Evolutionary conservation across 495 filamentous ascomycete genomes (phyloP), one percentile per base, ranked within the genome.

Genomic region (Hypoxylon perforatum): DNA sequence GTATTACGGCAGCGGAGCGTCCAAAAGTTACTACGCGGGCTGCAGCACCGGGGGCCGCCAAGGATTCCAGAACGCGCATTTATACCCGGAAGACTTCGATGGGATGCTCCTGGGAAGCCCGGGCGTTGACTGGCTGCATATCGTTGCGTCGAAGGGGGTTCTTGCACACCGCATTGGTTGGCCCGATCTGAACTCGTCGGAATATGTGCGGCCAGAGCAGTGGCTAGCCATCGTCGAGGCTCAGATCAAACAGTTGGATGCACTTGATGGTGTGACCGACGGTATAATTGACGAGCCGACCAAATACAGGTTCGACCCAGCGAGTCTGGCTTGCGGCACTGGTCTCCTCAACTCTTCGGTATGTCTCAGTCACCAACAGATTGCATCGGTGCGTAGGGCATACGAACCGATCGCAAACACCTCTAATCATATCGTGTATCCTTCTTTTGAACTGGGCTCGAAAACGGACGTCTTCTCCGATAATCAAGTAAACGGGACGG

Each of bases 241-340:
- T 69, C 81, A 87, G 21, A 17, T 88, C 18, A 76, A 78, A 4
- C 86, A 89, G 66, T 88, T 86, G 45, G 86, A 89, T 66, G 53
- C 57, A 0, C 75, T 85, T 23, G 87, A 88, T 63, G 86, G 86
- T 3, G 78, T 85, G 0, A 75, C 75, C 4, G 86, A 88, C 58
- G 83, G 79, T 7, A 83, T 88, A 67, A 86, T 89, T 53, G 82
- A 83, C 42, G 81, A 86, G 63, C 82, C 85, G 0, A 70, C 75
- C 50, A 71, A 81, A n/a, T 88, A 86, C 71, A 63, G 80, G 21
- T 86, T 86, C 21, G 63, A 76, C 18, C 68, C 84, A 0, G 77
- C 82, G 53, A 74, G 75, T 0, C 62, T 88, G 17, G 78, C 82
- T 4, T 87, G 87, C 69, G 63, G 63, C 1, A 50, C 65, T 1